A percentile compares a stretch with the other conserved stretches of the same genome.
phyloP scores from a whole-genome alignment of 2,329 filamentous ascomycete species.

The Colletotrichum filicis region DNA sequence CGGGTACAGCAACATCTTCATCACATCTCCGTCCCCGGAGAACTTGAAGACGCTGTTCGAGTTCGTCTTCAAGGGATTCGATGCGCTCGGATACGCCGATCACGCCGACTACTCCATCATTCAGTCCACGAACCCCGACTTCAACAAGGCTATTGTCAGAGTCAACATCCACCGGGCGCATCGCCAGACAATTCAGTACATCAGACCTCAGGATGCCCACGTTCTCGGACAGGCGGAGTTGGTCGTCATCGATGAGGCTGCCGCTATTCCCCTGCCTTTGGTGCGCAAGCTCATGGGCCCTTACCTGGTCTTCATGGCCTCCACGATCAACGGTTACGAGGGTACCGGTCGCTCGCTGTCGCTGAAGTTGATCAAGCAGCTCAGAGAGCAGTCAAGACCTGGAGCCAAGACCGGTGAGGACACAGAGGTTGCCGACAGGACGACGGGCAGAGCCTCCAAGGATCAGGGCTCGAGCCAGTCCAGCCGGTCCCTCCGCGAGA shows the following conservation, averaged over 20 bases:
- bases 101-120: constrained; percentile 98
- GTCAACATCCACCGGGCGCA: constrained; percentile 97
- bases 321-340: constrained; percentile 98
- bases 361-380: constrained; percentile 95
- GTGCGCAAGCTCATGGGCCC: constrained; percentile 96
- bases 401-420: constrained; percentile 65
- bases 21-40: constrained; percentile 96
- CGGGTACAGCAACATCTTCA: constrained; percentile 99
- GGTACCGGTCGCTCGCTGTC: constrained; percentile 95
- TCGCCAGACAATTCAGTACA: constrained; percentile 98
- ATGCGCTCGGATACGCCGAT: constrained; percentile 91
- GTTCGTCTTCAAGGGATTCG: constrained; percentile 98
- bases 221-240: constrained; percentile 95
- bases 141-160: constrained; percentile 98
- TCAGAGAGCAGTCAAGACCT: constrained; percentile 89
- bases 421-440: constrained; percentile 78
- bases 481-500: constrained; percentile 88
- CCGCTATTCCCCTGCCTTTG: constrained; percentile 92
- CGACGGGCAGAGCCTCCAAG: constrained; percentile 79
- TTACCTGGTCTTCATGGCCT: constrained; percentile 99
- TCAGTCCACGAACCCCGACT: constrained; percentile 97
- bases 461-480: constrained; percentile 68
- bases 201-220: constrained; percentile 95
- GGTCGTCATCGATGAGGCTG: constrained; percentile 96
- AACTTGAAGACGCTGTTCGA: constrained; percentile 99